Percentiles rank a stretch among this genome's conserved stretches.
These are phyloP conservation scores for Aspergillus brasiliensis DNA, from an alignment of 2,329 filamentous ascomycete species.

Conservation along the genomic window DNA sequence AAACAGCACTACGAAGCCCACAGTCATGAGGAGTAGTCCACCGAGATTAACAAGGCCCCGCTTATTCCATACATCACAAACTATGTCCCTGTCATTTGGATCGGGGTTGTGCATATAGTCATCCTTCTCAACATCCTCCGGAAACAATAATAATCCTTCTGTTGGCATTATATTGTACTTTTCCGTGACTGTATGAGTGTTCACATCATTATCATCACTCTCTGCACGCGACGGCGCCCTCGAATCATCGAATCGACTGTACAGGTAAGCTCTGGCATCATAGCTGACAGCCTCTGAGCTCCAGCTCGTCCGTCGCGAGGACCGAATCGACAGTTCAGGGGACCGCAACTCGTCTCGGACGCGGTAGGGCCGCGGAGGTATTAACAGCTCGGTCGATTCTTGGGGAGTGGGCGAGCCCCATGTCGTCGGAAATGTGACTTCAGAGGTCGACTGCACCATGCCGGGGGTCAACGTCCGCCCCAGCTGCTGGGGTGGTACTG, in stretches of 20 bases:
- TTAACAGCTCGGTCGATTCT: slow-evolving; percentile 43
- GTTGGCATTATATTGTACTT: slow-evolving; percentile 74
- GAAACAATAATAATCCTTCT: slow-evolving; percentile 66
- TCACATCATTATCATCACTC: slow-evolving; percentile 67
- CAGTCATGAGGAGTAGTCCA: slow-evolving; percentile 59
- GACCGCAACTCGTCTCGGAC: slow-evolving; percentile 53
- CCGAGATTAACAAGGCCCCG: slow-evolving; percentile 67
- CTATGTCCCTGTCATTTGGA: slow-evolving; percentile 61
- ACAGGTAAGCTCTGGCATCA: slow-evolving; percentile 52
- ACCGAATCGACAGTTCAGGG: slow-evolving; percentile 53
- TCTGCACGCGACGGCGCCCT: slow-evolving; percentile 60
- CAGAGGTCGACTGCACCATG: slow-evolving; percentile 22
- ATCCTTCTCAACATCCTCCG: slow-evolving; percentile 73
- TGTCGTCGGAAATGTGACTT: slow-evolving; percentile 39
- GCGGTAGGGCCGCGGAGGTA: slow-evolving; percentile 49
- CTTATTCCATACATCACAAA: slow-evolving; percentile 66
- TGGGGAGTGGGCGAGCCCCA: slow-evolving; percentile 55
- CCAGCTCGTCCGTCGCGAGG: slow-evolving; percentile 66
- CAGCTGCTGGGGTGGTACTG: slow-evolving; percentile 24
- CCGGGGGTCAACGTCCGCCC: slow-evolving; percentile 25
- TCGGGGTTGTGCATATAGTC: slow-evolving; percentile 73
- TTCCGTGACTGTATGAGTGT: slow-evolving; percentile 72
- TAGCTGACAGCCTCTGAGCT: slow-evolving; percentile 60
- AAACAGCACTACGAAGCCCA: slow-evolving; percentile 66
- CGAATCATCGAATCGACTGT: slow-evolving; percentile 64